These are phyloP conservation scores for Claviceps spartinae DNA, from an alignment of 2,329 filamentous ascomycete genomes.

Conservation along the genomic window DNA sequence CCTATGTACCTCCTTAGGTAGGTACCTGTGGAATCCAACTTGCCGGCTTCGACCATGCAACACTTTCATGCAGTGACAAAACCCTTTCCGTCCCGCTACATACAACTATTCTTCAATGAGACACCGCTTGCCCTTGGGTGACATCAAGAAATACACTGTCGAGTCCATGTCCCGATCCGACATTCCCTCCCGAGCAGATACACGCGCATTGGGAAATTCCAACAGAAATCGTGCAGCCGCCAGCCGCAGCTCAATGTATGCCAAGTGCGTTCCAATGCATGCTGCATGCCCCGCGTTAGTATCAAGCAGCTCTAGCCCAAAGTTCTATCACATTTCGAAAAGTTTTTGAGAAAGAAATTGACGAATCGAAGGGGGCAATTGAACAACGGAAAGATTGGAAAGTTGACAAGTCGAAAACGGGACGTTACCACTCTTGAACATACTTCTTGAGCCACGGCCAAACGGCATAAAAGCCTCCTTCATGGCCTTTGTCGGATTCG, in stretches of 20 bases:
- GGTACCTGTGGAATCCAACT: too few relatives aligned
- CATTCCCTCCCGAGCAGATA: conserved; percentile 21
- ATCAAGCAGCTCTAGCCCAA: neutral
- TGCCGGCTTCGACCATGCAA: too few relatives aligned
- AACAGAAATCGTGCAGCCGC: conserved; percentile 38
- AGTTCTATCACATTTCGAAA: too few relatives aligned
- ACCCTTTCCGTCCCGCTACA: neutral
- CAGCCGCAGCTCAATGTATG: conserved; percentile 40
- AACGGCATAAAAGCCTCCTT: conserved; percentile 38
- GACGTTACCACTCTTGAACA: conserved; percentile 1
- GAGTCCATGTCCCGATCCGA: conserved; percentile 23
- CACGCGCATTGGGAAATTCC: conserved; percentile 23
- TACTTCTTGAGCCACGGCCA: conserved; percentile 35
- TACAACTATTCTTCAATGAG: conserved; percentile 11
- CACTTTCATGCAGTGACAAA: neutral
- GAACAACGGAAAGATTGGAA: too few relatives aligned
- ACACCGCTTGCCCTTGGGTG: conserved; percentile 19
- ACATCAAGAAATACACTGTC: conserved; percentile 19
- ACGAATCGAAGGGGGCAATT: too few relatives aligned
- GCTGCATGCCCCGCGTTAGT: conserved; percentile 9
- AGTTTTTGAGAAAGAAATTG: too few relatives aligned
- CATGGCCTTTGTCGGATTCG: conserved; percentile 20
- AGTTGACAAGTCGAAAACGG: too few relatives aligned
- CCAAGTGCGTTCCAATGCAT: conserved; percentile 45
- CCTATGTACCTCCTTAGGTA: too few relatives aligned